phyloP scores from a whole-genome alignment of 106 monocot species.

The Cymbidium sinense region DNA sequence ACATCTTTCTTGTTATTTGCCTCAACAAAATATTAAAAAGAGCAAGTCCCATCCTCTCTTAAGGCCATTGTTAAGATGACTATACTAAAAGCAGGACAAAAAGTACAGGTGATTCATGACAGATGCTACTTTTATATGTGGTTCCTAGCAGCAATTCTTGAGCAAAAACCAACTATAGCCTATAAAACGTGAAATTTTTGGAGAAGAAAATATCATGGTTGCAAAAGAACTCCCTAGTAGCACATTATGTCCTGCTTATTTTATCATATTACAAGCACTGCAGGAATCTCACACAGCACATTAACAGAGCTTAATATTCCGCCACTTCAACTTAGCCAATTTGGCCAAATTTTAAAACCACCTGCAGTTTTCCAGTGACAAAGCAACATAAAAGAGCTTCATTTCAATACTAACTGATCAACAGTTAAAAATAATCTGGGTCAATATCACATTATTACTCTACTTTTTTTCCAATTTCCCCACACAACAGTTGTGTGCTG shows the following conservation, averaged over 20 bases:
- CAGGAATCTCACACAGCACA: too few species aligned
- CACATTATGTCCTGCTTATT: too few species aligned
- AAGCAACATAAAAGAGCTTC: too few species aligned
- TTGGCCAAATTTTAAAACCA: too few species aligned
- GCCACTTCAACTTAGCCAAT: too few species aligned
- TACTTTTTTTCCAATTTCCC: background rate
- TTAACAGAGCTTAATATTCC: too few species aligned
- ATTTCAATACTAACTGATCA: too few species aligned
- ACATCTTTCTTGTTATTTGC: background rate
- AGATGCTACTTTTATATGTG: background rate
- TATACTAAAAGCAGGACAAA: background rate
- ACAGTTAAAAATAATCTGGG: too few species aligned
- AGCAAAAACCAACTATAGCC: background rate
- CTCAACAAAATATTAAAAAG: too few species aligned
- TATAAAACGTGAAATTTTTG: background rate
- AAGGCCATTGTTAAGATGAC: background rate
- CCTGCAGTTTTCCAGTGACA: too few species aligned
- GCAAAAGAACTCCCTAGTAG: too few species aligned
- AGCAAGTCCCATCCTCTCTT: background rate
- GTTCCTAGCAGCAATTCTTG: background rate
- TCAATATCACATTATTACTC: background rate
- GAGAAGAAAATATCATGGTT: background rate
- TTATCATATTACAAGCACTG: too few species aligned
- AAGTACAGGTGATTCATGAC: background rate
- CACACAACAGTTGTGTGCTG: background rate